Percentiles rank a stretch among this genome's conserved stretches.
These are phyloP conservation scores for Neurospora sp. DNA, from an alignment of 495 filamentous ascomycete genomes.

Conservation along the genomic window DNA sequence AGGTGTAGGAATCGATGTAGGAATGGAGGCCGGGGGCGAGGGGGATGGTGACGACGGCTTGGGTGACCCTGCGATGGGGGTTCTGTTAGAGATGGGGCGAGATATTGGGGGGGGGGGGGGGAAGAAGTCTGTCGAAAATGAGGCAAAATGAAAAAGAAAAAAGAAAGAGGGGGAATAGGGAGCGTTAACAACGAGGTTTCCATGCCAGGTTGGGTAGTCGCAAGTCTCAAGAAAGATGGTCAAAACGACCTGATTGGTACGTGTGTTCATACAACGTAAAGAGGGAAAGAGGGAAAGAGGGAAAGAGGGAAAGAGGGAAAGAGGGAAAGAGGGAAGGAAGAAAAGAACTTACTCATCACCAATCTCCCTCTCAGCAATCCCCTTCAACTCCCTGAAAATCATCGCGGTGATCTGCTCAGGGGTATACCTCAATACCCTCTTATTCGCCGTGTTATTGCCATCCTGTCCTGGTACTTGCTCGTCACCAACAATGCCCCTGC, in stretches of 20 bases:
- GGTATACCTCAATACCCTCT: constrained; percentile 43
- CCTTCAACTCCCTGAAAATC: constrained; percentile 87
- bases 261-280: no score
- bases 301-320: background rate
- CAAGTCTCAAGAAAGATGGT: no score
- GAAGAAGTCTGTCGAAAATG: no score
- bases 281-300: background rate
- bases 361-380: constrained; percentile 79
- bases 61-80: constrained; percentile 47
- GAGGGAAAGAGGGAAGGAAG: background rate
- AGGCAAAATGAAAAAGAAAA: no score
- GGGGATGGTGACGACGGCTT: constrained; percentile 90
- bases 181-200: no score
- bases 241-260: no score
- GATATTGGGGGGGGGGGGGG: background rate
- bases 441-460: constrained; percentile 28
- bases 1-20: background rate
- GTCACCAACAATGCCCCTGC: background rate
- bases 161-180: no score
- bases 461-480: no score
- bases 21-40: constrained; percentile 28
- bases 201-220: no score
- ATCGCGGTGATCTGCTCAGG: constrained; percentile 80
- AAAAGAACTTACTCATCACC: constrained; percentile 48
- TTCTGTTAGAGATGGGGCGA: background rate